Base-by-base conservation (phyloP, 805 yeast genomes). In the Wickerhamomyces silvicola region DNA sequence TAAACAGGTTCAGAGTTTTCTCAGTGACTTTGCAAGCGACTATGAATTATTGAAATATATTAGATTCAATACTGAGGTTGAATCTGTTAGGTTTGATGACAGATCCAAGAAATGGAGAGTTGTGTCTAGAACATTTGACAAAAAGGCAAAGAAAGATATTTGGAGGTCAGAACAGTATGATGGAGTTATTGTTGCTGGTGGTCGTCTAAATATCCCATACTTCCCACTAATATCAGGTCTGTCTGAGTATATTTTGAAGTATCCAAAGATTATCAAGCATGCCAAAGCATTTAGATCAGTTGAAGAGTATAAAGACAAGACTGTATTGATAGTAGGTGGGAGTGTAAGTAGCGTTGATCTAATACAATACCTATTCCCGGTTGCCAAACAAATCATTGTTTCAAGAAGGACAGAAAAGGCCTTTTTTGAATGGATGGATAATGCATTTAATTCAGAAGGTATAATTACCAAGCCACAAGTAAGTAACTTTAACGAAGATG, bases 381-480 rank as follows among this genome's bases (percentile, higher is more conserved):
- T 38, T 27, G 50, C 42, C 41, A 52, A 36, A 36, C 54, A 38
- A 44, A 66, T 81, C 36, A 82, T 80, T 40, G 61, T 84, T 39
- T 72, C 82, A 24, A 64, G 94, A 33, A 78, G 76, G 40, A 79
- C 87, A 84, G 78, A 68, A 20, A 56, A 59, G 7, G 88, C 81
- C 46, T 58, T 32, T 40, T 46, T 29, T 49, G 55, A 39, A 22
- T 65, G 68, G 64, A 48, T 66, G 15, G 53, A 60, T 27, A 47
- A 47, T 5, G 66, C 65, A 6, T 43, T 66, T 7, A 43, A 42
- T 8, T 54, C 66, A 18, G 52, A 56, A 6, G 64, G 61, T 7
- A 45, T 65, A 10, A 33, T 31, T 4, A 43, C 46, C 18, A 60
- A 56, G 38, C 61, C 64, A n/a, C 33, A 51, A 31, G 49, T 58